Evolutionary conservation across 768 basidiomycete species (phyloP).

Genomic region (Boletus rubescentipes): DNA sequence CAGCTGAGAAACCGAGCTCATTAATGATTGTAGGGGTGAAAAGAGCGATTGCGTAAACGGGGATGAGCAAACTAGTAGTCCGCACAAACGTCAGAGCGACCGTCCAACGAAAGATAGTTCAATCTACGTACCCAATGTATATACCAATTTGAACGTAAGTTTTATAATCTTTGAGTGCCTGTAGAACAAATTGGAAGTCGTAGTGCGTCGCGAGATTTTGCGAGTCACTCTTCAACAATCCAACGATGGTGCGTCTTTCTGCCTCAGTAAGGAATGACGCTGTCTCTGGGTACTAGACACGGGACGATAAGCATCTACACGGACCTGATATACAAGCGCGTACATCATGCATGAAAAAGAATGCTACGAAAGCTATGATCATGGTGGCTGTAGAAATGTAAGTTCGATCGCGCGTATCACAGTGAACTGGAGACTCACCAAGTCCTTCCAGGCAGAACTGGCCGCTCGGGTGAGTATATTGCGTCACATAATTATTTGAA

Average conservation of each 20-base stretch:
- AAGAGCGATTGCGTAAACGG: slow-evolving; percentile 49
- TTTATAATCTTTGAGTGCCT: slow-evolving; percentile 49
- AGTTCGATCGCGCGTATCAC: not conserved
- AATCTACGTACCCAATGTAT: slow-evolving; percentile 39
- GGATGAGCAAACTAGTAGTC: slow-evolving; percentile 39
- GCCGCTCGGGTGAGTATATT: slow-evolving; percentile 7
- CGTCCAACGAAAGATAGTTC: not conserved
- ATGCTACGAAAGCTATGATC: slow-evolving; percentile 26
- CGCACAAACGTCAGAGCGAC: not conserved
- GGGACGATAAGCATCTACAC: slow-evolving; percentile 1
- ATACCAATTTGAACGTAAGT: slow-evolving; percentile 35
- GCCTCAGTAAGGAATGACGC: slow-evolving; percentile 50
- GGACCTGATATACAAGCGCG: slow-evolving; percentile 5
- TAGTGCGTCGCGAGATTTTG: slow-evolving; percentile 47
- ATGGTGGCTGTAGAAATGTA: slow-evolving; percentile 18
- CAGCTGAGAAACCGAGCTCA: slow-evolving; percentile 49
- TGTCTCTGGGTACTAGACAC: slow-evolving; percentile 52
- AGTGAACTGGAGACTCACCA: slow-evolving; percentile 10
- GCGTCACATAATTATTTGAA: not conserved
- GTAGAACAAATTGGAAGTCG: slow-evolving; percentile 45
- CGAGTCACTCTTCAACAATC: slow-evolving; percentile 41
- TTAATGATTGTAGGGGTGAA: slow-evolving; percentile 53
- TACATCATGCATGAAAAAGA: slow-evolving; percentile 57
- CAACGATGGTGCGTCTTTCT: slow-evolving; percentile 41
- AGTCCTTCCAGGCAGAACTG: slow-evolving; percentile 34